phyloP scores from a whole-genome alignment of 1,284 basidiomycete species.

The Leccinum subspadiceum region DNA sequence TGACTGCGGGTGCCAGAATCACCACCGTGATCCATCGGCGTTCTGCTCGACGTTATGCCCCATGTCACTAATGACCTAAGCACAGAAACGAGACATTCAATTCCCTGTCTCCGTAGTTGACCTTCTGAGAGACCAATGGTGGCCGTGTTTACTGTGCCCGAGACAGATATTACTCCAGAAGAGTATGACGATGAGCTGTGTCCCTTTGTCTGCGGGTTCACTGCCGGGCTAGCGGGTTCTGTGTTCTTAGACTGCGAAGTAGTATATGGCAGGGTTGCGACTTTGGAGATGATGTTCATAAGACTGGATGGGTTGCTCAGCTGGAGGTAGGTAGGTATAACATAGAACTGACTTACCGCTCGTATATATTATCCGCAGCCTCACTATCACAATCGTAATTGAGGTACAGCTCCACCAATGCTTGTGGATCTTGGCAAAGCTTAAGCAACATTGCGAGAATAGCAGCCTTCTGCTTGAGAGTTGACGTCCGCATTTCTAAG shows the following conservation, averaged over 20 bases:
- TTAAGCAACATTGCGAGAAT: slow-evolving; percentile 85
- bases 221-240: slow-evolving; percentile 60
- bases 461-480: slow-evolving; percentile 90
- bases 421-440: slow-evolving; percentile 92
- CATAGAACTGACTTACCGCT: slow-evolving; percentile 56
- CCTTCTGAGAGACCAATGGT: slow-evolving; percentile 72
- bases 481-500: slow-evolving; percentile 96
- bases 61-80: slow-evolving; percentile 87
- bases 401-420: slow-evolving; percentile 94
- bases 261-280: slow-evolving; percentile 71
- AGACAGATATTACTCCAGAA: slow-evolving; percentile 65
- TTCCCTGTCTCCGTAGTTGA: slow-evolving; percentile 82
- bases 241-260: slow-evolving; percentile 47
- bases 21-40: slow-evolving; percentile 43
- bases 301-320: slow-evolving; percentile 49
- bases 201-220: slow-evolving; percentile 53
- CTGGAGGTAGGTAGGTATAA: background rate
- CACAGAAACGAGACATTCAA: slow-evolving; percentile 88
- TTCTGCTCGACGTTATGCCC: slow-evolving; percentile 66
- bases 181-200: slow-evolving; percentile 53
- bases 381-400: slow-evolving; percentile 97
- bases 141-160: slow-evolving; percentile 66
- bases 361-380: slow-evolving; percentile 93
- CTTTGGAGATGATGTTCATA: slow-evolving; percentile 93
- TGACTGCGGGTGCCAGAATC: slow-evolving; percentile 46